Conservation (phyloP, 2,329 filamentous ascomycete species). For the Diaporthe batatas region DNA sequence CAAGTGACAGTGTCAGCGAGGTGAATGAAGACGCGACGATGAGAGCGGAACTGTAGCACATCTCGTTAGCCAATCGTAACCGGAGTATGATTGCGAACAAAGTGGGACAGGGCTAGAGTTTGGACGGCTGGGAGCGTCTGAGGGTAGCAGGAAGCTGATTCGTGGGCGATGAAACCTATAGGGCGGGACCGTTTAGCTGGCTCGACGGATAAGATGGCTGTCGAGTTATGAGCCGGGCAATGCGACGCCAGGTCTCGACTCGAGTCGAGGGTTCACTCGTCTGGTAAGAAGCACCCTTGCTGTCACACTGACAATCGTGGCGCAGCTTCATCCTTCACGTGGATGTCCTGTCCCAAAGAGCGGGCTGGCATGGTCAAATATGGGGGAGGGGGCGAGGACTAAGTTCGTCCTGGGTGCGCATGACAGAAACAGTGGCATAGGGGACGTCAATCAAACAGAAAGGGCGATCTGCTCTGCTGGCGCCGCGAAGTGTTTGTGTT, state of each 20-base stretch:
- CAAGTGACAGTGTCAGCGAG: conserved; percentile 24
- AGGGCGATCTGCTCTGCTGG: conserved; percentile 16
- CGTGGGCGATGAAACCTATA: conserved; percentile 35
- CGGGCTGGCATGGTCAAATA: conserved; percentile 18
- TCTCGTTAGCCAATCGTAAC: conserved; percentile 41
- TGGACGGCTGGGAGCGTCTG: conserved; percentile 24
- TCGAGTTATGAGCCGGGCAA: conserved; percentile 3
- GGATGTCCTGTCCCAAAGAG: neutral
- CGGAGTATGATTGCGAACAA: conserved; percentile 9
- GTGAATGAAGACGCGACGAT: neutral
- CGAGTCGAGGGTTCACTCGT: neutral
- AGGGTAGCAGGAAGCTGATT: conserved; percentile 34
- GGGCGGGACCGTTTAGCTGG: conserved; percentile 24
- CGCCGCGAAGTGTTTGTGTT: neutral
- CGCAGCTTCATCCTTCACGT: conserved; percentile 22
- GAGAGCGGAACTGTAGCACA: conserved; percentile 27
- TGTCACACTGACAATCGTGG: conserved; percentile 14
- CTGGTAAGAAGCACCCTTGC: conserved; percentile 24
- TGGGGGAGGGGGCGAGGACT: neutral
- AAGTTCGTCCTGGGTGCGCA: neutral
- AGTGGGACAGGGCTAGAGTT: conserved; percentile 24
- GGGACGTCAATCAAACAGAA: conserved; percentile 9
- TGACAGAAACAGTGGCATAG: conserved; percentile 17
- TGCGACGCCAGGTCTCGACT: neutral
- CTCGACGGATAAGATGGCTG: conserved; percentile 2